Evolutionary conservation across 805 yeast genomes (phyloP).

Genomic region (Ogataea nakhonphanomensis): DNA sequence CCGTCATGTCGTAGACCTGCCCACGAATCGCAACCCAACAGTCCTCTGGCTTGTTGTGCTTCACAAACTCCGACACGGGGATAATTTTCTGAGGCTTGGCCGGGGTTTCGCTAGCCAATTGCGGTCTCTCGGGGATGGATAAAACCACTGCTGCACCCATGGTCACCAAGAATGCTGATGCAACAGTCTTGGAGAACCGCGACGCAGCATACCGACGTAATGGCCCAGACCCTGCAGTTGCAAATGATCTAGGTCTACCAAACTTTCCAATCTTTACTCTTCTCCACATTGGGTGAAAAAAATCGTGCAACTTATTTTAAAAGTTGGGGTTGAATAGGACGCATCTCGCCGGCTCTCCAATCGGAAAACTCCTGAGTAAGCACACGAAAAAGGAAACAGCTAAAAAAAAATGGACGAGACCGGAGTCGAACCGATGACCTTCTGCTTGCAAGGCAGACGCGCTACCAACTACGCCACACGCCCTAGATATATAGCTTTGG

Average conservation of each 20-base stretch:
- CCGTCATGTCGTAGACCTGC: slow-evolving; percentile 74
- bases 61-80: slow-evolving; percentile 40
- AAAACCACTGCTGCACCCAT: slow-evolving; percentile 2
- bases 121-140: not conserved
- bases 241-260: no score
- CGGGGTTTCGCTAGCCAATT: not conserved
- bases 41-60: slow-evolving; percentile 55
- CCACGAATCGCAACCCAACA: slow-evolving; percentile 86
- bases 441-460: slow-evolving; percentile 76
- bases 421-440: slow-evolving; percentile 80
- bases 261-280: no score
- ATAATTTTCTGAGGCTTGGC: slow-evolving; percentile 7
- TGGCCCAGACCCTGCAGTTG: no score
- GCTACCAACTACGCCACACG: slow-evolving; percentile 84
- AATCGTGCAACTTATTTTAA: no score
- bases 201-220: no score
- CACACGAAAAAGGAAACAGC: no score
- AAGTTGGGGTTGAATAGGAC: no score
- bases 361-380: no score
- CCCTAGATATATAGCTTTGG: slow-evolving; percentile 35
- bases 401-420: slow-evolving; percentile 54
- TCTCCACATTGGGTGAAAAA: not conserved
- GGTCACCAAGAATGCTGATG: not conserved
- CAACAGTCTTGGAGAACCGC: not conserved
- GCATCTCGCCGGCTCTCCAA: no score